Evolutionary conservation across 306 rosid genomes (phyloP), one percentile per base, ranked within the genome.

Genomic region (Clitoria ternatea): DNA sequence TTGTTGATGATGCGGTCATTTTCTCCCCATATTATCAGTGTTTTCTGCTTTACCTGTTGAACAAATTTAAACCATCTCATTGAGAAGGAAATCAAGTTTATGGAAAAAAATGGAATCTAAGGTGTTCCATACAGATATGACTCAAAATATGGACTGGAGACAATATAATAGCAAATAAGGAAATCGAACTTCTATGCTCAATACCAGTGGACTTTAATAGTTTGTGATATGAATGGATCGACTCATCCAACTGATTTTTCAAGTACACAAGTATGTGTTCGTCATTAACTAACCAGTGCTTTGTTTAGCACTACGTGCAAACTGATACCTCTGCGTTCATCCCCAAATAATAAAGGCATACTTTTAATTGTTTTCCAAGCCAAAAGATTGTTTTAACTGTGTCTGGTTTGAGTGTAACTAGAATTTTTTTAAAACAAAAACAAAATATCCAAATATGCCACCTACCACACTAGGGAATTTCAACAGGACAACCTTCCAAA

Each of bases 1-100:
- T 79, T 84, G 86, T 80, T 85, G 82, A 94, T 77, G 59, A 90
- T 85, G 73, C 77, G 85, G 78, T 94, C 97, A 33, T 90, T 85
- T 90, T 89, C 98, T 5, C 98, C 98, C 97, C 97, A 94, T 65
- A 94, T 85, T 82, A 94, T 84, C 18, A 90, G 89, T 20, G 97
- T 83, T 81, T 84, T 85, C 85, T 94, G 97, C 76, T 85, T 89
- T 61, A 89, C 96, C 98, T 90, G 85, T 61, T 66, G 14, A 71
- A 70, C 73, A 75, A 79, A 65, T 48, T 48, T 60, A 32, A 30
- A 54, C 55, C 40, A 63, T 39, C 68, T 13, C 44, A 36, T 50
- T 27, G 18, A 42, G 33, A 63, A 52, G 29, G 32, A 49, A 26
- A 47, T 36, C 52, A 24, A 53, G 22, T 66, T 47, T 69, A 13